Evolutionary conservation across 169 alveolate species (phyloP).

Genomic region (Besnoitia besnoiti): DNA sequence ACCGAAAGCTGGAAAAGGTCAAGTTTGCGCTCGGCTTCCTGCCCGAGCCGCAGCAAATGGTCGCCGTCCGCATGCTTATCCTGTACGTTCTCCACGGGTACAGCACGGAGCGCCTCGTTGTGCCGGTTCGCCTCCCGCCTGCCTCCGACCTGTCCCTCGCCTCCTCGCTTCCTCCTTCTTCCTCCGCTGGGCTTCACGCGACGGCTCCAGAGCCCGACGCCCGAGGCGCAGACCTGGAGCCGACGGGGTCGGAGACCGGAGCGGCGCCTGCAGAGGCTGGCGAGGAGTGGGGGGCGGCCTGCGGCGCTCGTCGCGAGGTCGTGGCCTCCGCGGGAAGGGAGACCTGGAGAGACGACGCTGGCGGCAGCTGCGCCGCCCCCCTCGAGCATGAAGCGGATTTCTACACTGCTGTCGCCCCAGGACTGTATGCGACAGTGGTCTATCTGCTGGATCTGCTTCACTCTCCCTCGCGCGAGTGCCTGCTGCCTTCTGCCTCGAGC

Average conservation of each 20-base stretch:
- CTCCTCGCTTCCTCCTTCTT: too few relatives aligned
- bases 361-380: not conserved
- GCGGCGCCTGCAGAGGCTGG: too few relatives aligned
- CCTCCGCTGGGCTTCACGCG: too few relatives aligned
- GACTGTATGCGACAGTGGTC: not conserved
- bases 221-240: too few relatives aligned
- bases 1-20: conserved; percentile 45
- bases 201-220: too few relatives aligned
- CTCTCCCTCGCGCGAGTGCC: conserved; percentile 2
- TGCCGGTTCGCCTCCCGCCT: conserved; percentile 26
- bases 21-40: conserved; percentile 40
- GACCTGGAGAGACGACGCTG: not conserved
- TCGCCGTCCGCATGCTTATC: conserved; percentile 51
- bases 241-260: too few relatives aligned
- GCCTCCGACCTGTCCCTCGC: not conserved
- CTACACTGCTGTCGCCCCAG: conserved; percentile 19
- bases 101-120: conserved; percentile 44
- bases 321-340: too few relatives aligned
- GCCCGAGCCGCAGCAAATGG: conserved; percentile 64
- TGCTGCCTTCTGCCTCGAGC: not conserved
- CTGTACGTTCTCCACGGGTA: conserved; percentile 50
- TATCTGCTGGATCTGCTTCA: conserved; percentile 5
- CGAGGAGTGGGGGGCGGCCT: too few relatives aligned
- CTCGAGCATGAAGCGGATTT: not conserved
- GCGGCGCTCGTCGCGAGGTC: too few relatives aligned